These are phyloP conservation scores for Malus domestica DNA, from an alignment of 306 rosid species.

Conservation along the genomic window ASM211411v1 NC_041792.1:1462001-1462500, in stretches of 20 bases:
- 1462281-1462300: constrained; percentile 27
- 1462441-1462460: constrained; percentile 58
- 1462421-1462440: constrained; percentile 65
- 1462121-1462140: constrained; percentile 53
- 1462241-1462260: constrained; percentile 68
- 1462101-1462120: constrained; percentile 85
- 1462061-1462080: constrained; percentile 77
- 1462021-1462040: constrained; percentile 15
- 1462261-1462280: constrained; percentile 34
- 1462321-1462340: constrained; percentile 19
- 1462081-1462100: constrained; percentile 69
- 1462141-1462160: constrained; percentile 69
- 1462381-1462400: constrained; percentile 25
- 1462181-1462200: constrained; percentile 71
- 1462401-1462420: constrained; percentile 42
- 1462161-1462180: constrained; percentile 62
- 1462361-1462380: constrained; percentile 31
- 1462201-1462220: constrained; percentile 61
- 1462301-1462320: constrained; percentile 33
- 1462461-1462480: constrained; percentile 62
- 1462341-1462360: constrained; percentile 19
- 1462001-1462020: constrained; percentile 27
- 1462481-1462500: constrained; percentile 70
- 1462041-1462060: constrained; percentile 41
- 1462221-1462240: constrained; percentile 65